Conservation (phyloP, 495 filamentous ascomycete genomes). For the Penicillium cataractarum region DNA sequence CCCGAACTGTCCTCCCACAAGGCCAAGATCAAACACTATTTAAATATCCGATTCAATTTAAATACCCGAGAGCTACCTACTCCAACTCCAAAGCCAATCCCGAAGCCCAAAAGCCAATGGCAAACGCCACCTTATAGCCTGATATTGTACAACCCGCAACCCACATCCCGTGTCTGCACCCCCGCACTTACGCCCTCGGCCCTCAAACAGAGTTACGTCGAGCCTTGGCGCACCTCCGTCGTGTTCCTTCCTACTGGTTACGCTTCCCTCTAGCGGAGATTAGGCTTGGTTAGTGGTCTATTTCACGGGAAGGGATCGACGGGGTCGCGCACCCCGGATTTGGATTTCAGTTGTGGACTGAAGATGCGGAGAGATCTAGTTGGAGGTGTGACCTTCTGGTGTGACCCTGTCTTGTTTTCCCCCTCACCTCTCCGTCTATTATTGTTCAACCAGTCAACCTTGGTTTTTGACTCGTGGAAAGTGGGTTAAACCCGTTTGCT, state of each 20-base stretch:
- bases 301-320: conserved; percentile 1
- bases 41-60: conserved; percentile 7
- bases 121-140: background rate
- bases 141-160: background rate
- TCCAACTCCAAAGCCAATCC: background rate
- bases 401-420: too few relatives aligned
- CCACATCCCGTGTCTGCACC: background rate
- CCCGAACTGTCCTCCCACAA: background rate
- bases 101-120: conserved; percentile 1
- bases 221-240: background rate
- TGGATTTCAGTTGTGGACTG: conserved; percentile 6
- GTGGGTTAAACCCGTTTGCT: background rate
- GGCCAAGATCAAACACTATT: background rate
- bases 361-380: conserved; percentile 5
- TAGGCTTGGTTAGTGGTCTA: background rate
- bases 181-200: background rate
- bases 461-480: background rate
- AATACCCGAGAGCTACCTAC: conserved; percentile 6
- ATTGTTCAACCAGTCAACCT: too few relatives aligned
- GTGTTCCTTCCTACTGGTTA: background rate
- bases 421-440: too few relatives aligned
- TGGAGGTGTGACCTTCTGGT: conserved; percentile 14
- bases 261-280: background rate
- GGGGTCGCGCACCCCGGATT: conserved; percentile 10
- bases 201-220: background rate